Conservation (phyloP, 2,329 filamentous ascomycete species). For the Whalleya microplaca region DNA sequence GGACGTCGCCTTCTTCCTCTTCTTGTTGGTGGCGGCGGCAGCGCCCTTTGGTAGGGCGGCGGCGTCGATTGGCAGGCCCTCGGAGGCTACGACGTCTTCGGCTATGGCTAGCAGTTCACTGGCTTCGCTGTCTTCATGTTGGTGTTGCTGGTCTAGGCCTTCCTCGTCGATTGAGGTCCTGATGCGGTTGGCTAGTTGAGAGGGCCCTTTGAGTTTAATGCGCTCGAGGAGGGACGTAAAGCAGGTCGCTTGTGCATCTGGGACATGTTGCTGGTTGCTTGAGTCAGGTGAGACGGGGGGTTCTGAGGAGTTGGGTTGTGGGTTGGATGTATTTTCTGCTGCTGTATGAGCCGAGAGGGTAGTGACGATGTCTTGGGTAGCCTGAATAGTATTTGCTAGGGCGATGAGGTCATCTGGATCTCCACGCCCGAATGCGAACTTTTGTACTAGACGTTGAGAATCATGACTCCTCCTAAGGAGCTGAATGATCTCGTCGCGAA, state of each 20-base stretch:
- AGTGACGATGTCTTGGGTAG: conserved; percentile 67
- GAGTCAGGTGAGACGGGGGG: not conserved
- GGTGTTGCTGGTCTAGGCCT: conserved; percentile 79
- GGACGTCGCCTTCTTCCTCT: conserved; percentile 49
- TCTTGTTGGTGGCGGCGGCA: conserved; percentile 36
- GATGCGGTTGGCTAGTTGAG: conserved; percentile 72
- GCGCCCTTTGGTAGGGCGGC: conserved; percentile 56
- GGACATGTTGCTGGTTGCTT: conserved; percentile 37
- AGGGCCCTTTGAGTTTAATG: conserved; percentile 69
- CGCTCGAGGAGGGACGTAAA: conserved; percentile 44
- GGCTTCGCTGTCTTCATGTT: conserved; percentile 72
- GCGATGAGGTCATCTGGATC: conserved; percentile 88
- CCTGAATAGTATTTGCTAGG: conserved; percentile 78
- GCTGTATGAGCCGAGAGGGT: conserved; percentile 40
- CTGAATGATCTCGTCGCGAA: conserved; percentile 71
- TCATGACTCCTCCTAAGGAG: conserved; percentile 80
- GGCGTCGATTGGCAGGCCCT: conserved; percentile 63
- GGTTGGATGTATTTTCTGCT: conserved; percentile 23
- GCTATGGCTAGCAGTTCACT: conserved; percentile 74
- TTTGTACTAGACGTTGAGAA: conserved; percentile 87
- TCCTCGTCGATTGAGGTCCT: conserved; percentile 87
- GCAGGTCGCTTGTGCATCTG: conserved; percentile 43
- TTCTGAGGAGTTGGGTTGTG: conserved; percentile 8
- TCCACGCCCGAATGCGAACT: conserved; percentile 90
- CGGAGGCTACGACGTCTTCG: conserved; percentile 68